Conservation (phyloP, 768 basidiomycete genomes). For the Tulasnella sp. region DNA sequence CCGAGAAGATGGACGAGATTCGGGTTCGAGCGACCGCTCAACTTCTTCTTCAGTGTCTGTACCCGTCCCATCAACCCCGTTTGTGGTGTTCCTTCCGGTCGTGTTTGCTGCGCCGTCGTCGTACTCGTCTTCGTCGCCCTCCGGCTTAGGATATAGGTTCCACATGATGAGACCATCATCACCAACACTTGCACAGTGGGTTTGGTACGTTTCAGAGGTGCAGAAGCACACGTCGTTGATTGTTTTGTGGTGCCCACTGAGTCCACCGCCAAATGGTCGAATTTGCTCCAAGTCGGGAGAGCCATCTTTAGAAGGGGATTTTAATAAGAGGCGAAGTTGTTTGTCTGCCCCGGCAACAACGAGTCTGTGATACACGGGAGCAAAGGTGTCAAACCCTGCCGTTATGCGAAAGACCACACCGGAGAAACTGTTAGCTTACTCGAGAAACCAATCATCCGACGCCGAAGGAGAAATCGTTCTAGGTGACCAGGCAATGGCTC, state of each 20-base stretch:
- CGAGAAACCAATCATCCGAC: constrained; percentile 59
- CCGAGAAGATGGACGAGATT: constrained; percentile 35
- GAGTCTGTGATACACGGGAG: constrained; percentile 40
- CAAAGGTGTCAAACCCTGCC: constrained; percentile 3
- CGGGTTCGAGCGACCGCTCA: constrained; percentile 2
- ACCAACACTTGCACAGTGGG: constrained; percentile 62
- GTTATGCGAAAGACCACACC: neutral
- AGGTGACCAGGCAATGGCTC: constrained; percentile 73
- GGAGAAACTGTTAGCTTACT: constrained; percentile 41
- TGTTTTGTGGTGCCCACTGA: constrained; percentile 72
- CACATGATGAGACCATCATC: constrained; percentile 49
- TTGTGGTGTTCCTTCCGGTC: neutral
- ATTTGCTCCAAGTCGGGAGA: constrained; percentile 41
- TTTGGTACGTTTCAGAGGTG: constrained; percentile 57
- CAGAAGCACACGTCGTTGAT: constrained; percentile 75
- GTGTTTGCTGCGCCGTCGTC: constrained; percentile 1
- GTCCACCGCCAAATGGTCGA: constrained; percentile 68
- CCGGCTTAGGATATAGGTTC: constrained; percentile 55
- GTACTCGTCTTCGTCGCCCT: neutral
- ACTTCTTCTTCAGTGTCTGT: constrained; percentile 18
- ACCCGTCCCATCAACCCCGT: neutral
- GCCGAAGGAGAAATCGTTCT: constrained; percentile 50
- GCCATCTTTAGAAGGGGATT: constrained; percentile 30
- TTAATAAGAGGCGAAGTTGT: constrained; percentile 61
- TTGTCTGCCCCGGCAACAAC: constrained; percentile 61